Evolutionary conservation across 2,329 filamentous ascomycete genomes (phyloP), one percentile per base, ranked within the genome.

Genomic region (Hypocreales sp.): DNA sequence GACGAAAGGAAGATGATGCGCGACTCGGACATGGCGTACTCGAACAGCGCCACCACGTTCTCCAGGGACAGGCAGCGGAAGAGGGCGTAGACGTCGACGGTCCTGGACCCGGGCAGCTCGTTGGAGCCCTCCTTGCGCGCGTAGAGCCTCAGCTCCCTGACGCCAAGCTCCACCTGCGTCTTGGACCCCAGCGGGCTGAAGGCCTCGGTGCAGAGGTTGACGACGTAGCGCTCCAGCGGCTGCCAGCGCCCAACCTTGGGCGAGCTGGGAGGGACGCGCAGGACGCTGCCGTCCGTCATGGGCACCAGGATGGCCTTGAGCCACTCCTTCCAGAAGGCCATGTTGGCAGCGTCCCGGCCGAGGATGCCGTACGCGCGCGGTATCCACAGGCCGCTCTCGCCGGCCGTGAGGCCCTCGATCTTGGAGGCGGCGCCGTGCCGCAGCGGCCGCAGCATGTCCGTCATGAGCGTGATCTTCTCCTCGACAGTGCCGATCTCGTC

Each of bases 281-380:
- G 57, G 17, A 98, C 64, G 10, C 67, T 73, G 13, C 87, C 83
- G 46, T 92, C 84, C 2, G 76, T 84, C 90, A 95, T 98, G 16
- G 90, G 90, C 14, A 93, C 82, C n/a, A 90, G 64, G 8, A 95
- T 69, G 6, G 87, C 86, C 51, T 83, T 79, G 25, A 98, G 67
- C 90, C 90, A 98, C 50, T 98, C 90, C 52, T 95, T 95, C 86
- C 87, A 98, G 55, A 98, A 95, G 18, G 74, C 72, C 37, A 86
- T 84, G 55, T 92, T 69, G 33, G 73, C 77, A 9, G 66, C 64
- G 47, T 98, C 90, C 35, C 81, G 70, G 19, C 90, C 90, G 35
- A 98, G 63, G 35, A 98, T 77, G 32, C 90, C 90, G 46, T 92
- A 98, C 2, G 87, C 84, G 37, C 90, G 70, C 12, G 90, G 90